These are phyloP conservation scores for Globisporangium canariense DNA, from an alignment of 352 stramenopile genomes.

Conservation along the genomic window DNA sequence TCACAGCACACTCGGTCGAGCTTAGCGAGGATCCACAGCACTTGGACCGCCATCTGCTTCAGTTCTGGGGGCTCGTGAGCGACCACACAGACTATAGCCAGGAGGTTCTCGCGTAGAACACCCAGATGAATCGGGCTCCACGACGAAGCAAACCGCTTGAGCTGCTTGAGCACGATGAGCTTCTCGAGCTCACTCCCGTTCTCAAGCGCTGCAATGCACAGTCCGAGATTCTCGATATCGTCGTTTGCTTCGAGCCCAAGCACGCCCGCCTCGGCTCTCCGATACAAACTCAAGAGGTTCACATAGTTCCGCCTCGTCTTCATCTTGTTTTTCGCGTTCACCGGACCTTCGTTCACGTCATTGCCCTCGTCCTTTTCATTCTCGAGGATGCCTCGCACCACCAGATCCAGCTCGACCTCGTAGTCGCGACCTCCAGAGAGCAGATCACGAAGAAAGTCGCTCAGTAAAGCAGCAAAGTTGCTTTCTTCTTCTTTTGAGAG, in stretches of 20 bases:
- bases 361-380: neutral
- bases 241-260: neutral
- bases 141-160: neutral
- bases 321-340: neutral
- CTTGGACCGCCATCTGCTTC: neutral
- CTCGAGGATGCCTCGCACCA: conserved; percentile 11
- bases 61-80: neutral
- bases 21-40: neutral
- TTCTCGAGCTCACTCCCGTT: conserved; percentile 2
- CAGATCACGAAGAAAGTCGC: conserved; percentile 6
- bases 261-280: neutral
- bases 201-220: neutral
- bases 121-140: neutral
- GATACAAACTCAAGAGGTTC: neutral
- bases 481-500: conserved; percentile 3
- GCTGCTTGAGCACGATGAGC: conserved; percentile 1
- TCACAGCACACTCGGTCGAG: neutral
- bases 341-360: neutral
- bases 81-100: neutral
- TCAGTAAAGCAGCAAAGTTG: neutral
- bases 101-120: neutral
- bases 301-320: neutral
- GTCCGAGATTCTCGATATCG: neutral
- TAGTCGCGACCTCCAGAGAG: neutral
- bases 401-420: conserved; percentile 1